Percentiles rank a stretch among this genome's conserved stretches.
Evolutionary conservation across 2,329 filamentous ascomycete genomes (phyloP).

Genomic region (Xylaria sp.): DNA sequence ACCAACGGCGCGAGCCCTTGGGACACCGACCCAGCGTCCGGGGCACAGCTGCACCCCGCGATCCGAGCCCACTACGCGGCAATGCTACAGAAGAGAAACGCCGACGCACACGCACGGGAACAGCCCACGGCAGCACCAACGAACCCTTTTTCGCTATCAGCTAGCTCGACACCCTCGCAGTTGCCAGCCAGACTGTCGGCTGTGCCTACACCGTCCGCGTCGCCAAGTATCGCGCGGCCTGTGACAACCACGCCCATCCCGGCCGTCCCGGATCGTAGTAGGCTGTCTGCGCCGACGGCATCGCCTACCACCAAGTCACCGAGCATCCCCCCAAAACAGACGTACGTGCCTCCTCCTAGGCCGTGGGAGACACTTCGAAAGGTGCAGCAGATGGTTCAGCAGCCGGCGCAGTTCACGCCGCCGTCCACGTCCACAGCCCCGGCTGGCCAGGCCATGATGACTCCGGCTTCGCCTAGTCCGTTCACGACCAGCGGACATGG

Average conservation of each 20-base stretch:
- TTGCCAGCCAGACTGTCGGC: constrained; percentile 1
- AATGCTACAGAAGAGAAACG: constrained; percentile 31
- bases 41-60: constrained; percentile 35
- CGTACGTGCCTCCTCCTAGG: constrained; percentile 36
- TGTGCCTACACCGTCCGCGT: constrained; percentile 11
- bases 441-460: constrained; percentile 3
- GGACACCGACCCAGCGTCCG: constrained; percentile 14
- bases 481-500: constrained; percentile 13
- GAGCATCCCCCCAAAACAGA: constrained; percentile 26
- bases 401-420: constrained; percentile 1
- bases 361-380: constrained; percentile 38
- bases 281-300: background rate
- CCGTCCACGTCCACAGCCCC: constrained; percentile 3
- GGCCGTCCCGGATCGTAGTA: background rate
- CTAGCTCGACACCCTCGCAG: background rate
- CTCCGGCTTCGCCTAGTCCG: constrained; percentile 1
- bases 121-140: constrained; percentile 2
- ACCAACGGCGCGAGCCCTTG: constrained; percentile 7
- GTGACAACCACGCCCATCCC: constrained; percentile 4
- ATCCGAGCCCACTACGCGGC: constrained; percentile 37
- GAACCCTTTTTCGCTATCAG: background rate
- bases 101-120: constrained; percentile 15
- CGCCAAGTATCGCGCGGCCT: constrained; percentile 16
- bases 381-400: constrained; percentile 18
- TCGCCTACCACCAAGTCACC: constrained; percentile 12